Base-by-base conservation (phyloP, 257 asterid genomes). In the Apocynum venetum region DNA sequence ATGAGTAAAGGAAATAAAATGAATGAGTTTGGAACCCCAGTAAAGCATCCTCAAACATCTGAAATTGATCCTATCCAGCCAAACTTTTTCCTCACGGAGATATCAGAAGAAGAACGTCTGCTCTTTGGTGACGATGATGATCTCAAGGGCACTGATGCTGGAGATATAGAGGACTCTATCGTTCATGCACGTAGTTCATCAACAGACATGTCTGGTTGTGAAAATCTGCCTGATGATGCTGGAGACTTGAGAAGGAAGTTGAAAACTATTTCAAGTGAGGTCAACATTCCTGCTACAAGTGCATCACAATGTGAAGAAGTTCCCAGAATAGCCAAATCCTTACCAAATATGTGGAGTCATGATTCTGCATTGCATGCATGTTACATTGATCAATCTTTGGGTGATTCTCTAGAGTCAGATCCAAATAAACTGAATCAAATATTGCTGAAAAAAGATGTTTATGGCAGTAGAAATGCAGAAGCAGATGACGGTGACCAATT, bases 71-170 rank as follows among this genome's bases (percentile, higher is more conserved):
- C 88, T 64, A 77, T 69, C 76, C 73, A 71, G 53, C 75, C 82
- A 35, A 59, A 68, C 40, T 79, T 74, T 10, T 76, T 74, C 69
- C 80, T 83, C 65, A 76, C 90, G 52, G 85, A 79, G 73, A 82
- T 72, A 79, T 83, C 86, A 40, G 86, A 84, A 75, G 87, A 84
- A 84, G 91, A 90, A 78, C 87, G 84, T 67, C 86, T 85, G 75
- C 48, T 89, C 38, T 89, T 87, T 56, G 96, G 90, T 31, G 82
- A 86, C 79, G 72, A 87, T 63, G 97, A 93, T 82, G 91, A 78
- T 69, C 63, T 73, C 46, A 79, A 48, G 65, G 57, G 72, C 49
- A 36, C 38, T 76, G 78, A 73, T 78, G 64, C 71, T 36, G 1
- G 36, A 36, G 36, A 55, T 35, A 19, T 2, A 8, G 84, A 79